A percentile compares a stretch with the other conserved stretches of the same genome.
Evolutionary conservation across 2,329 filamentous ascomycete species (phyloP).

Genomic region (Colletotrichum falcatum): DNA sequence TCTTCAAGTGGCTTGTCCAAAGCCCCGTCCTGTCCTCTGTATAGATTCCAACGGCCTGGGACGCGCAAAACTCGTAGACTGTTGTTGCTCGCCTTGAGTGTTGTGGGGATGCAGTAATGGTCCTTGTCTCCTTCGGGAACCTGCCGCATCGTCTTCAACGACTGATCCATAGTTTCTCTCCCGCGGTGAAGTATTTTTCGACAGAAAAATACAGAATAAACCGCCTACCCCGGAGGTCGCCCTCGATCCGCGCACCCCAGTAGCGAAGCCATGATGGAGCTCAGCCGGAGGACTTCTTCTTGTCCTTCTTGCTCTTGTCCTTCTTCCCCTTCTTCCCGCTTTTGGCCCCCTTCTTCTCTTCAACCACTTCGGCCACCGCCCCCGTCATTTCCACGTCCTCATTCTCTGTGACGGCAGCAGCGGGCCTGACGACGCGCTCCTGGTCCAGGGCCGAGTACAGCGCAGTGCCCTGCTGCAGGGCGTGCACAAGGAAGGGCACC

Average conservation of each 20-base stretch:
- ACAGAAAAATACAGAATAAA: background rate
- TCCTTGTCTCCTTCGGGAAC: background rate
- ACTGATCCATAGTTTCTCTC: background rate
- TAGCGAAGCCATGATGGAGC: background rate
- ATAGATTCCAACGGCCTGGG: background rate
- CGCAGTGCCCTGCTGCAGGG: conserved; percentile 74
- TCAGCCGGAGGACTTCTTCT: conserved; percentile 28
- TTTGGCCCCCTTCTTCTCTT: conserved; percentile 4
- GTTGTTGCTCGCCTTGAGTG: too few relatives aligned
- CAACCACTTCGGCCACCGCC: background rate
- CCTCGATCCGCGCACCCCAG: background rate
- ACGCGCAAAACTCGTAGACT: too few relatives aligned
- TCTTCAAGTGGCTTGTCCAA: background rate
- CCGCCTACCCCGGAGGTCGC: too few relatives aligned
- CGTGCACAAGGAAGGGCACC: conserved; percentile 73
- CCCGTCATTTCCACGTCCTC: conserved; percentile 25
- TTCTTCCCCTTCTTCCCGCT: conserved; percentile 28
- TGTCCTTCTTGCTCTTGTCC: conserved; percentile 21
- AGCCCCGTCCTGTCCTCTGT: too few relatives aligned
- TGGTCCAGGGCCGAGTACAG: conserved; percentile 67
- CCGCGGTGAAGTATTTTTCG: background rate
- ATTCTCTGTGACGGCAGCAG: conserved; percentile 5
- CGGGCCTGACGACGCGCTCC: conserved; percentile 41
- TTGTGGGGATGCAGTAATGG: background rate
- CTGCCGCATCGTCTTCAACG: background rate